Percentiles rank a stretch among this genome's conserved stretches.
Evolutionary conservation across 1,284 basidiomycete genomes (phyloP).

Genomic region (Kwoniella shivajii): DNA sequence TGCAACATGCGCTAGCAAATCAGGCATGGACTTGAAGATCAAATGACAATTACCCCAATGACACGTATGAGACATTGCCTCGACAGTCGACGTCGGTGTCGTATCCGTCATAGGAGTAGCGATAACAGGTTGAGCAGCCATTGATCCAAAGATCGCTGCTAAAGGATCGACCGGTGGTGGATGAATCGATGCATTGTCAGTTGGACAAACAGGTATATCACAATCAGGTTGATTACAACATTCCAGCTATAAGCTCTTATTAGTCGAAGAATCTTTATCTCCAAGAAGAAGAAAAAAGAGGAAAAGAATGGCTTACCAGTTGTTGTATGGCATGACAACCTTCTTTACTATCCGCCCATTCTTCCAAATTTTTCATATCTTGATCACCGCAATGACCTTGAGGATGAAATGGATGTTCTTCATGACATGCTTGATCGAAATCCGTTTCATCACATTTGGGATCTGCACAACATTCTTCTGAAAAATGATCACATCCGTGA

Average conservation of each 20-base stretch:
- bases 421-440: constrained; percentile 3
- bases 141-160: constrained; percentile 12
- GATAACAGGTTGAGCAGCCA: constrained; percentile 6
- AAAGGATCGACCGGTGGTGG: constrained; percentile 15
- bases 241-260: constrained; percentile 36
- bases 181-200: constrained; percentile 13
- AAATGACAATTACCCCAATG: constrained; percentile 57
- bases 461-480: constrained; percentile 25
- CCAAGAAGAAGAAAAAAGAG: not conserved
- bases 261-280: not conserved
- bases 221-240: constrained; percentile 41
- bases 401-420: constrained; percentile 3
- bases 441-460: constrained; percentile 20
- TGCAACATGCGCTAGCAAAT: constrained; percentile 58
- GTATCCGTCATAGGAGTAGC: not conserved
- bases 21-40: constrained; percentile 54
- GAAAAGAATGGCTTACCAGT: constrained; percentile 33
- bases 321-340: constrained; percentile 47
- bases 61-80: constrained; percentile 43
- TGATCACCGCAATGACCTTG: constrained; percentile 3
- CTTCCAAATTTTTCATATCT: constrained; percentile 27
- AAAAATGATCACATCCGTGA: constrained; percentile 5
- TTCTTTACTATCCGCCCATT: constrained; percentile 39
- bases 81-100: constrained; percentile 1
- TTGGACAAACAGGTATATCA: constrained; percentile 25